Evolutionary conservation across 169 alveolate genomes (phyloP).

Genomic region (Eimeria acervulina): DNA sequence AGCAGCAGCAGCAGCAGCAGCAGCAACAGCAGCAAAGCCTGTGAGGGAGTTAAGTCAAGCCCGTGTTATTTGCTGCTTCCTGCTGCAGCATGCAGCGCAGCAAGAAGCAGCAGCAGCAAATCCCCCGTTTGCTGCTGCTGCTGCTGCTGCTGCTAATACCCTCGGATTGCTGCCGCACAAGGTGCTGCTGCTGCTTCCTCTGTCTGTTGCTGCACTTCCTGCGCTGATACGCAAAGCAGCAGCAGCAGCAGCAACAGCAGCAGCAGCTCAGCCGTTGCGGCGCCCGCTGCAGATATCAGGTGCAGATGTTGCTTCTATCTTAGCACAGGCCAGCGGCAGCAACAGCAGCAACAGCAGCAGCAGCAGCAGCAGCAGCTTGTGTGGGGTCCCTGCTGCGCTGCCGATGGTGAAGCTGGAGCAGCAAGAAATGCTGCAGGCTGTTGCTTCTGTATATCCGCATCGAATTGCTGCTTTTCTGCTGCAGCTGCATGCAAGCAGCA

Average conservation of each 20-base stretch:
- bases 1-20: slow-evolving; percentile 60
- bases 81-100: slow-evolving; percentile 27
- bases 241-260: slow-evolving; percentile 36
- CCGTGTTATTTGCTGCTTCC: slow-evolving; percentile 14
- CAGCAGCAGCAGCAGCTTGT: no score
- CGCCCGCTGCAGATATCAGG: background rate
- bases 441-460: slow-evolving; percentile 20
- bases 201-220: slow-evolving; percentile 40
- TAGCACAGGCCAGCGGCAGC: slow-evolving; percentile 28
- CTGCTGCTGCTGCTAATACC: slow-evolving; percentile 58
- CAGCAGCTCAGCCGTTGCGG: background rate
- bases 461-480: slow-evolving; percentile 27
- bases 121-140: background rate
- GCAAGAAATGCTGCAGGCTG: background rate
- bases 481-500: slow-evolving; percentile 26
- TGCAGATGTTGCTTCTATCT: background rate
- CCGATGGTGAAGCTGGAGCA: background rate
- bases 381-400: slow-evolving; percentile 44
- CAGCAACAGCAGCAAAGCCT: slow-evolving; percentile 41
- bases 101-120: slow-evolving; percentile 18
- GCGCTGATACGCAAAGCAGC: background rate
- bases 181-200: background rate
- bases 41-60: background rate
- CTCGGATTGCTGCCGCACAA: slow-evolving; percentile 22
- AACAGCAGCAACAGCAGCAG: no score